phyloP scores from a whole-genome alignment of 306 rosid genomes.

The Phaseolus lunatus region DNA sequence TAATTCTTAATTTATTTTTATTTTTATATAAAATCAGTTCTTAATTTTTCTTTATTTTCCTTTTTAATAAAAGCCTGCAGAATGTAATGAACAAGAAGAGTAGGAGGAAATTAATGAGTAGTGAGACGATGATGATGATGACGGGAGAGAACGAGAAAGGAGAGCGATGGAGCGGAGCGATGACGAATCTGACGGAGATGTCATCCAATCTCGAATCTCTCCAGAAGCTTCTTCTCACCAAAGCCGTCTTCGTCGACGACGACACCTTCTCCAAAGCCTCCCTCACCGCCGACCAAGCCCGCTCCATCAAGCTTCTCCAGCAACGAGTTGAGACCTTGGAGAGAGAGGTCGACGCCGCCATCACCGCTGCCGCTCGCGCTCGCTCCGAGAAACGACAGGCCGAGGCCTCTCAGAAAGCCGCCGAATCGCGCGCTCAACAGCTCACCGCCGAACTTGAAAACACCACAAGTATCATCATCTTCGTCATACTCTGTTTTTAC shows the following conservation, averaged over 20 bases:
- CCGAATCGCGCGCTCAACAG: conserved; percentile 79
- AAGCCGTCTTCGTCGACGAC: conserved; percentile 86
- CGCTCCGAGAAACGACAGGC: conserved; percentile 93
- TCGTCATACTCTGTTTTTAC: background rate
- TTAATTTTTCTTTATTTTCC: no score
- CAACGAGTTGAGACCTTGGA: conserved; percentile 88
- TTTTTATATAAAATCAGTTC: no score
- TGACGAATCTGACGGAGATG: conserved; percentile 86
- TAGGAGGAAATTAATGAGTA: background rate
- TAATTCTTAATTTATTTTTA: no score
- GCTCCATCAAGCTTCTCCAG: conserved; percentile 77
- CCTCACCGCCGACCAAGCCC: conserved; percentile 87
- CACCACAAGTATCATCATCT: conserved; percentile 70
- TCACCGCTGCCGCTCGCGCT: conserved; percentile 83
- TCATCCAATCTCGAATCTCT: conserved; percentile 79
- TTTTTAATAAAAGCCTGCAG: no score
- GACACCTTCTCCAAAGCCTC: conserved; percentile 90
- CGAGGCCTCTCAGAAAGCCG: conserved; percentile 81
- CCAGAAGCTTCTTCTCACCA: conserved; percentile 83
- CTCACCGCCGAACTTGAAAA: conserved; percentile 91
- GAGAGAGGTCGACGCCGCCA: conserved; percentile 93
- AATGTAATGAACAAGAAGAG: no score
- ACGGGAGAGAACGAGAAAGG: conserved; percentile 80
- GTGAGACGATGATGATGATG: conserved; percentile 41
- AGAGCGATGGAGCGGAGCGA: conserved; percentile 94